Conservation (phyloP, 2,329 filamentous ascomycete species). For the Fusarium robinianum region DNA sequence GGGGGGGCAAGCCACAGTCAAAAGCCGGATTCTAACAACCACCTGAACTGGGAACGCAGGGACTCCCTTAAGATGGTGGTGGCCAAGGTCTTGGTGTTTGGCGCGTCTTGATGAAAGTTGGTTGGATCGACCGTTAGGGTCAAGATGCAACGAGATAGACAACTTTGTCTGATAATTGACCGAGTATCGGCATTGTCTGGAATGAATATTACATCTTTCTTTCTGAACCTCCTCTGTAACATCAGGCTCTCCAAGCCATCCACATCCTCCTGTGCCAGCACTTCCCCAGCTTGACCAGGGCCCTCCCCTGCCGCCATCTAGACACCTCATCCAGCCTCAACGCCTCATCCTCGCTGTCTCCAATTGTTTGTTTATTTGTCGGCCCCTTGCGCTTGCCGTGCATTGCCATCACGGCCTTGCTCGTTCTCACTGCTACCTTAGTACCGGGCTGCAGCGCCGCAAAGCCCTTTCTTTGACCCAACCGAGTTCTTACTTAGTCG, state of each 20-base stretch:
- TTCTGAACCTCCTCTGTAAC: conserved; percentile 14
- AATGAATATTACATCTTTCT: conserved; percentile 3
- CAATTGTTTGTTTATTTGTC: conserved; percentile 4
- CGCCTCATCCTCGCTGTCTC: conserved; percentile 14
- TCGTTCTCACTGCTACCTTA: conserved; percentile 16
- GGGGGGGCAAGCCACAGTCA: conserved; percentile 25
- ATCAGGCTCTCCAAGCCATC: neutral
- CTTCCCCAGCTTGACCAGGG: conserved; percentile 27
- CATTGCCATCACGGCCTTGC: neutral
- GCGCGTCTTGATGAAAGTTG: conserved; percentile 7
- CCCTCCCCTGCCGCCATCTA: conserved; percentile 21
- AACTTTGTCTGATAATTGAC: no score
- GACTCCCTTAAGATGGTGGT: no score
- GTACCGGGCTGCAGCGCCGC: conserved; percentile 12
- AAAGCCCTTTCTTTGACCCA: conserved; percentile 12
- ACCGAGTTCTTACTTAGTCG: conserved; percentile 3
- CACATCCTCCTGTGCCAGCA: conserved; percentile 3
- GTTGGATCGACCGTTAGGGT: conserved; percentile 9
- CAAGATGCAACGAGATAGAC: conserved; percentile 12
- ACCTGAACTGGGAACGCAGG: conserved; percentile 28
- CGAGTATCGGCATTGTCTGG: no score
- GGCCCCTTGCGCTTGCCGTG: conserved; percentile 7
- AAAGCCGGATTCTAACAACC: conserved; percentile 32
- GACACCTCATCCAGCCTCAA: conserved; percentile 32
- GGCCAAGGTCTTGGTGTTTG: conserved; percentile 5